Conservation (phyloP, 2,329 filamentous ascomycete genomes). For the Colletotrichum costaricense region DNA sequence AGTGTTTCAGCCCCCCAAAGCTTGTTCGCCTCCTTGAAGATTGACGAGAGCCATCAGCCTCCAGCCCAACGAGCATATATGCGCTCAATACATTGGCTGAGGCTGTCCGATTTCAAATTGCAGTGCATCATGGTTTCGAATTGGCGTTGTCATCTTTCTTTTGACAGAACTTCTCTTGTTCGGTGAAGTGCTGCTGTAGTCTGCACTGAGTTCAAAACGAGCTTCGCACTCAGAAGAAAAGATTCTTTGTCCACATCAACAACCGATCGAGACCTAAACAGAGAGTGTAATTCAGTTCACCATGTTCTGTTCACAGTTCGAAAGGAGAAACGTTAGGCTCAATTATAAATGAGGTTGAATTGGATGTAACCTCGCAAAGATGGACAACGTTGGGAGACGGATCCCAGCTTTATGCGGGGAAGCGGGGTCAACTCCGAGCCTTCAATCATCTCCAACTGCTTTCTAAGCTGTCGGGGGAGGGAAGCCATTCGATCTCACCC, state of each 20-base stretch:
- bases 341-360: neutral
- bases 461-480: constrained; percentile 8
- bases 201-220: no score
- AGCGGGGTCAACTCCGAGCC: constrained; percentile 4
- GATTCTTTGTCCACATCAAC: no score
- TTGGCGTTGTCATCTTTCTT: no score
- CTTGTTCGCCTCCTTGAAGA: neutral
- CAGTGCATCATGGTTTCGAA: no score
- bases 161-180: no score
- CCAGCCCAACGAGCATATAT: neutral
- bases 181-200: no score
- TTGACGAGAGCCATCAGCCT: neutral
- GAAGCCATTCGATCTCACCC: neutral
- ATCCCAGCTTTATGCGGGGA: constrained; percentile 3
- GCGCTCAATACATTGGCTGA: neutral
- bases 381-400: neutral
- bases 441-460: constrained; percentile 22
- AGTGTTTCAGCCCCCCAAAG: neutral
- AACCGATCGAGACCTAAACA: no score
- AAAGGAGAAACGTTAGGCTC: neutral
- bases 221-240: no score
- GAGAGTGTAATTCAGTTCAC: no score
- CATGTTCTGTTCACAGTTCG: neutral
- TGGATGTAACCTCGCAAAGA: neutral
- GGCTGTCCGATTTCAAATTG: neutral